phyloP scores from a whole-genome alignment of 129 eudicot genomes.

The Heracleum sosnowskyi region DNA sequence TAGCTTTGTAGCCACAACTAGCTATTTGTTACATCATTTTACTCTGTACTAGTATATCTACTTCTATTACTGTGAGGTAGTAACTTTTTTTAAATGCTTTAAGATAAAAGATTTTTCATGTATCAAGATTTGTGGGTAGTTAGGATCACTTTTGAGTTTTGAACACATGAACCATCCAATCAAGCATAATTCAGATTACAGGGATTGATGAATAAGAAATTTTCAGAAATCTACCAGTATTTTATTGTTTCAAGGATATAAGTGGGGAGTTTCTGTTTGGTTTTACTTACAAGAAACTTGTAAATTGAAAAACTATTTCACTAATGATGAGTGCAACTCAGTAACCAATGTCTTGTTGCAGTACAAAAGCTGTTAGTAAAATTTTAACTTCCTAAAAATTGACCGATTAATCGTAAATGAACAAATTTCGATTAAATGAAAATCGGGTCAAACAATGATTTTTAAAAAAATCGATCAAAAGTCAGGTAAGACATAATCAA shows the following conservation, averaged over 20 bases:
- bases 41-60: not conserved
- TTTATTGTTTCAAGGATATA: not conserved
- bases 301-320: too few species aligned
- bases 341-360: too few species aligned
- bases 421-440: too few species aligned
- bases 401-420: too few species aligned
- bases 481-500: too few species aligned
- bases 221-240: not conserved
- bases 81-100: not conserved
- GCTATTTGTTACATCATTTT: not conserved
- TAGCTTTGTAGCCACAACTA: not conserved
- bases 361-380: too few species aligned
- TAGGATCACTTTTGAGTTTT: not conserved
- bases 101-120: not conserved
- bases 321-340: too few species aligned
- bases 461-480: too few species aligned
- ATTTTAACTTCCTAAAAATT: too few species aligned
- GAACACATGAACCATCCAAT: conserved; percentile 10
- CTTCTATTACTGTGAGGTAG: not conserved
- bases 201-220: not conserved
- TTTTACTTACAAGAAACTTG: too few species aligned
- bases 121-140: not conserved
- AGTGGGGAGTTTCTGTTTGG: too few species aligned
- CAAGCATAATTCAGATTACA: not conserved
- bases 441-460: too few species aligned